Evolutionary conservation across 208 protist genomes (phyloP).

Genomic region (Trichomonas gallinae): DNA sequence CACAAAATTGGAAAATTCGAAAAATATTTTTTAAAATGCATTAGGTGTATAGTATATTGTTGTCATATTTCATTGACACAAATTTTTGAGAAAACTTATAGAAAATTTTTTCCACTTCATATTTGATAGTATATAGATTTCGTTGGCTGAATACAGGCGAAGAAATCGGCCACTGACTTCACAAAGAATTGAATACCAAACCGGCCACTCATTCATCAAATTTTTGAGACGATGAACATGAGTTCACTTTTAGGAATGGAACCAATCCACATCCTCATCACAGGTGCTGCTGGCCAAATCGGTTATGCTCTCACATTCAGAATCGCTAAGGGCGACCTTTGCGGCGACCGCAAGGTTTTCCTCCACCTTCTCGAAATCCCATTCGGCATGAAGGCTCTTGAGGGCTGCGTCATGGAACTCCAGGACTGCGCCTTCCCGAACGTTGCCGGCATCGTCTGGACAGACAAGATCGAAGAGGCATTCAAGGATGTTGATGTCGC

Average conservation of each 20-base stretch:
- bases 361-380: slow-evolving; percentile 69
- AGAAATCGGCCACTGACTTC: not conserved
- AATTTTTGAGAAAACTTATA: no score
- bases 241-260: slow-evolving; percentile 18
- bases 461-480: not conserved
- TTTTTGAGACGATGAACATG: not conserved
- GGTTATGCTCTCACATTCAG: slow-evolving; percentile 71
- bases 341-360: slow-evolving; percentile 63
- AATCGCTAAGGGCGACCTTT: slow-evolving; percentile 69
- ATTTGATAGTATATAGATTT: no score
- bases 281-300: slow-evolving; percentile 85
- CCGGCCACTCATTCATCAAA: not conserved
- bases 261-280: slow-evolving; percentile 57
- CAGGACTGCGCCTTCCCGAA: slow-evolving; percentile 43
- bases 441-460: not conserved
- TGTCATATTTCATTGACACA: no score
- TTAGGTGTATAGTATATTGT: no score
- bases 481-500: slow-evolving; percentile 39
- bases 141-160: no score
- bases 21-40: no score
- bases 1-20: no score
- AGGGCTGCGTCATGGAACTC: slow-evolving; percentile 47
- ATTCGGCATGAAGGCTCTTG: slow-evolving; percentile 41
- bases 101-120: no score
- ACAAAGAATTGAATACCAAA: not conserved